phyloP scores from a whole-genome alignment of 176 grass and related monocot species.

The Eragrostis curvula region DNA sequence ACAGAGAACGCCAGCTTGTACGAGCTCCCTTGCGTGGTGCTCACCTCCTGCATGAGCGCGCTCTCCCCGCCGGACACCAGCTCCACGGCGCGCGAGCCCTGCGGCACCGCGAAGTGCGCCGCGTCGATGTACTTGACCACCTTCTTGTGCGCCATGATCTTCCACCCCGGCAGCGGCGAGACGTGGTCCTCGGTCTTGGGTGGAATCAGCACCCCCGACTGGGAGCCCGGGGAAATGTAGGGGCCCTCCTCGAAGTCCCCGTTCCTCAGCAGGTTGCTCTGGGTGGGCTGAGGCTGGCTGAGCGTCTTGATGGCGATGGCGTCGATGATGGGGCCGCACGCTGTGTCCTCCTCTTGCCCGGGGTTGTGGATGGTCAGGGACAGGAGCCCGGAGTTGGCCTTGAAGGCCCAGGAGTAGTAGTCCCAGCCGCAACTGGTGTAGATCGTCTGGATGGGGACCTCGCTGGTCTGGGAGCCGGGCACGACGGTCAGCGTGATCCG shows the following conservation, averaged over 20 bases:
- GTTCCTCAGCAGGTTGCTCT: constrained; percentile 44
- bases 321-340: constrained; percentile 64
- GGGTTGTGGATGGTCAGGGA: constrained; percentile 60
- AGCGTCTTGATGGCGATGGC: constrained; percentile 45
- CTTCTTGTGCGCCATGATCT: constrained; percentile 61
- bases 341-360: constrained; percentile 58
- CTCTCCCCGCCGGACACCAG: constrained; percentile 59
- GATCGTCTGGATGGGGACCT: constrained; percentile 58
- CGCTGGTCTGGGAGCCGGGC: constrained; percentile 31
- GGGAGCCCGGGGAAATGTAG: constrained; percentile 36
- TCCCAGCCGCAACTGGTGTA: constrained; percentile 67
- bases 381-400: neutral
- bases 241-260: constrained; percentile 69
- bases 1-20: constrained; percentile 59
- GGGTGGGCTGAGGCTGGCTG: neutral
- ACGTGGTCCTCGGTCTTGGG: constrained; percentile 40
- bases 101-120: constrained; percentile 57
- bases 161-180: constrained; percentile 67
- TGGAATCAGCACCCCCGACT: constrained; percentile 61
- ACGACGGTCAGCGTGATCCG: constrained; percentile 47
- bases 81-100: constrained; percentile 60
- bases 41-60: constrained; percentile 61
- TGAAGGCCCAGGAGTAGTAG: constrained; percentile 64
- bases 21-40: constrained; percentile 29
- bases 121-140: constrained; percentile 60